phyloP scores from a whole-genome alignment of 345 rosid genomes.

The Lepidium didymum region DNA sequence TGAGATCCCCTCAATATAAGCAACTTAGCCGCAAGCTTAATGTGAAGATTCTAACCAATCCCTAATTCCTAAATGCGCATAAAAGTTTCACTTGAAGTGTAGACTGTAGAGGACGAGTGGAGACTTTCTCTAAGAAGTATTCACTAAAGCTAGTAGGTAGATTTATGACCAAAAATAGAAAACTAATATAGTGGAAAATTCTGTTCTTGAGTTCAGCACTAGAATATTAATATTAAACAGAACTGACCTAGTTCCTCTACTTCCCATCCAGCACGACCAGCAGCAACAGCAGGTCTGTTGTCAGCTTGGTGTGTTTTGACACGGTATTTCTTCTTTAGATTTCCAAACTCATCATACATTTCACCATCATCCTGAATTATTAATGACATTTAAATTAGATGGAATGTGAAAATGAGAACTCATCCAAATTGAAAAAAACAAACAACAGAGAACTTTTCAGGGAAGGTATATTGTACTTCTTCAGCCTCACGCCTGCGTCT shows the following conservation, averaged over 20 bases:
- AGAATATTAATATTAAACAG: neutral
- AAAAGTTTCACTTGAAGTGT: neutral
- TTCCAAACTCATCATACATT: constrained; percentile 97
- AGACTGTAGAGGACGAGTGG: neutral
- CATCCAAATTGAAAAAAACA: neutral
- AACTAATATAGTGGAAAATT: neutral
- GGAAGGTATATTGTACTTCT: constrained; percentile 47
- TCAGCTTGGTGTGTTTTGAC: constrained; percentile 80
- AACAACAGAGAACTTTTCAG: neutral
- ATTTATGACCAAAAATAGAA: no score
- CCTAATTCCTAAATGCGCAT: neutral
- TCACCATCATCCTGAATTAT: constrained; percentile 87
- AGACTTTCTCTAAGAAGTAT: neutral
- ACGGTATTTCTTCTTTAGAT: constrained; percentile 91
- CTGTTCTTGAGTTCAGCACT: neutral
- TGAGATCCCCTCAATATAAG: neutral
- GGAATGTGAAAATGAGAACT: neutral
- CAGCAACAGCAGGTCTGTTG: constrained; percentile 52
- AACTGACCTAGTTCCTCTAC: constrained; percentile 77
- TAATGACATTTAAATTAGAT: constrained; percentile 5
- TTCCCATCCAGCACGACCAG: constrained; percentile 99
- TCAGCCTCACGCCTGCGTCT: constrained; percentile 88
- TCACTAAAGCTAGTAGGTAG: neutral
- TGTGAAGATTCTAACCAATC: neutral
- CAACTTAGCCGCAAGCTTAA: neutral